Conservation (phyloP, 2,329 filamentous ascomycete species). For the Aspergillus persii region DNA sequence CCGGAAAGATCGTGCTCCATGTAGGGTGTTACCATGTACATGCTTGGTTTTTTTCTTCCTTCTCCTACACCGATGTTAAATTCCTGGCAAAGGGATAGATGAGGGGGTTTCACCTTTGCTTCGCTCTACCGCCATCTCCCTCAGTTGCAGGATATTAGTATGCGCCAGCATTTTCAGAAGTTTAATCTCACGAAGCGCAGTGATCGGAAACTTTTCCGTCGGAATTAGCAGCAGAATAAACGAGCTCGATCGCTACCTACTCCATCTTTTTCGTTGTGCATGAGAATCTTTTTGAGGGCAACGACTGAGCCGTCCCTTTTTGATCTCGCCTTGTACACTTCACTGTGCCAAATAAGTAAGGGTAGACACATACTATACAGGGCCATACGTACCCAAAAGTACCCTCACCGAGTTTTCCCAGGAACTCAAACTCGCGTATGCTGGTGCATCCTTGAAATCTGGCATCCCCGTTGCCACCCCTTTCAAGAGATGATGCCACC, state of each 20-base stretch:
- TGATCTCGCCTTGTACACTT: slow-evolving; percentile 86
- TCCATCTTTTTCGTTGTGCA: slow-evolving; percentile 99
- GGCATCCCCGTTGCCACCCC: slow-evolving; percentile 45
- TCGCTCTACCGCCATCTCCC: slow-evolving; percentile 94
- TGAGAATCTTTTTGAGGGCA: slow-evolving; percentile 96
- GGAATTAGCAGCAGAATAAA: neutral
- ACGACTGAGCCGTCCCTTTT: slow-evolving; percentile 72
- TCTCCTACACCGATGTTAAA: slow-evolving; percentile 53
- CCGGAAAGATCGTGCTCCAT: slow-evolving; percentile 99
- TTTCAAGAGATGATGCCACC: slow-evolving; percentile 45
- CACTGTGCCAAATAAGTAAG: slow-evolving; percentile 48
- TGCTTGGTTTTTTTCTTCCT: slow-evolving; percentile 72
- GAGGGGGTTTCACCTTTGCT: slow-evolving; percentile 52
- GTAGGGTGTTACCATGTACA: slow-evolving; percentile 99
- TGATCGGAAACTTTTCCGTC: slow-evolving; percentile 85
- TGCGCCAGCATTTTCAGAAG: slow-evolving; percentile 93
- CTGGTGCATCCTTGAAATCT: slow-evolving; percentile 79
- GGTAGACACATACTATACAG: neutral
- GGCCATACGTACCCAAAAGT: slow-evolving; percentile 73
- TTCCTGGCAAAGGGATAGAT: neutral
- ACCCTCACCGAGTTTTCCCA: slow-evolving; percentile 74
- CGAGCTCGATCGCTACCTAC: slow-evolving; percentile 47
- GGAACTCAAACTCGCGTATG: slow-evolving; percentile 42
- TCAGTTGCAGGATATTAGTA: slow-evolving; percentile 77
- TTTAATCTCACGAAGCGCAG: slow-evolving; percentile 94